A percentile compares a stretch with the other conserved stretches of the same genome.
Evolutionary conservation across 2,329 filamentous ascomycete species (phyloP).

Genomic region (Cladosporium sp.): DNA sequence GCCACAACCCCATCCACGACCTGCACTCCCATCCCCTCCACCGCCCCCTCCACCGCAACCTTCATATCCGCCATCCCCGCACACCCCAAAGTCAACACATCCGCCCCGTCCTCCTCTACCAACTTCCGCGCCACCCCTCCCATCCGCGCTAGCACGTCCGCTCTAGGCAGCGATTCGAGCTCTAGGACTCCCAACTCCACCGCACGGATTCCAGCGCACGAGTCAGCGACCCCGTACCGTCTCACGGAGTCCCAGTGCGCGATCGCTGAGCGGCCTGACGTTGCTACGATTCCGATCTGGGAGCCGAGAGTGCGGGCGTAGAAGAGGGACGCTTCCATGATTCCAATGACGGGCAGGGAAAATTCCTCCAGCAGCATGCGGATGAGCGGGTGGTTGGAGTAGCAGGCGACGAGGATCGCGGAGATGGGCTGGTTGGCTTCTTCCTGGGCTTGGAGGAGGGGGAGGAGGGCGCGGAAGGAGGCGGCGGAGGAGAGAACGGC

Average conservation of each 20-base stretch:
- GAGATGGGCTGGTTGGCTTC: slow-evolving; percentile 36
- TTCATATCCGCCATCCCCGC: slow-evolving; percentile 46
- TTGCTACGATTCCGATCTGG: slow-evolving; percentile 41
- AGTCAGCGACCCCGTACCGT: slow-evolving; percentile 37
- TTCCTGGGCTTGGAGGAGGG: slow-evolving; percentile 28
- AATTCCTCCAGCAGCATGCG: slow-evolving; percentile 43
- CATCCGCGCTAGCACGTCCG: slow-evolving; percentile 37
- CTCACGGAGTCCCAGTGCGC: slow-evolving; percentile 37
- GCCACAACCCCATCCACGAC: slow-evolving; percentile 48
- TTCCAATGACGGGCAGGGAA: slow-evolving; percentile 41
- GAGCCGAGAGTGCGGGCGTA: slow-evolving; percentile 45
- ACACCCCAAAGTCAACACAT: slow-evolving; percentile 42
- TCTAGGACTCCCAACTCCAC: slow-evolving; percentile 42
- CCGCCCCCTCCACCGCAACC: slow-evolving; percentile 41
- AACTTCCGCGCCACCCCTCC: slow-evolving; percentile 34
- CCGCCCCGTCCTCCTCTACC: slow-evolving; percentile 35
- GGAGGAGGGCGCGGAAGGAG: slow-evolving; percentile 40
- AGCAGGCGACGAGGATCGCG: slow-evolving; percentile 46
- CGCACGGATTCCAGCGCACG: slow-evolving; percentile 38
- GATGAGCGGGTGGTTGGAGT: slow-evolving; percentile 44
- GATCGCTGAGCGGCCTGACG: slow-evolving; percentile 34
- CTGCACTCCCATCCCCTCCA: slow-evolving; percentile 38
- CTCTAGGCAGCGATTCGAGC: slow-evolving; percentile 35
- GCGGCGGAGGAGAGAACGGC: slow-evolving; percentile 46
- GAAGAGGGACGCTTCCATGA: slow-evolving; percentile 48